Evolutionary conservation across 1,284 basidiomycete species (phyloP), one percentile per base, ranked within the genome.

Genomic region (Puccinia horiana): DNA sequence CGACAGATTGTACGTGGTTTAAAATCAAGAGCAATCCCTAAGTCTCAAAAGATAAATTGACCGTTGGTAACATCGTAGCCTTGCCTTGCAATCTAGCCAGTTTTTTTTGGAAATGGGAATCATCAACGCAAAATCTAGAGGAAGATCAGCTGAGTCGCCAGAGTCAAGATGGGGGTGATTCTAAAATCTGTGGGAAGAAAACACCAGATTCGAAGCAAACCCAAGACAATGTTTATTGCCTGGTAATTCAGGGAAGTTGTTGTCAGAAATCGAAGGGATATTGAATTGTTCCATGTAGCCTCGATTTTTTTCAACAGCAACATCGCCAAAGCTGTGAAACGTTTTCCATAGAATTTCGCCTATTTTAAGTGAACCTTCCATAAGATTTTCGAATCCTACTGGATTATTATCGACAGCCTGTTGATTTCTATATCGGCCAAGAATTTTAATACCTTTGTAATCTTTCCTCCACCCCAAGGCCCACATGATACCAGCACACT

Each of bases 401-500:
- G 67, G 67, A 47, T 70, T 70, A 44, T 70, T 70, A 8, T 70
- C 26, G n/a, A 70, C 44, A 11, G 67, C 67, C n/a, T 42, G 2
- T 26, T 70, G 37, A 70, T 70, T 47, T 1, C 67, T 6, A 70
- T 70, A 47, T 44, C 23, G 44, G 18, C 44, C 67, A 26, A 42
- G 67, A 26, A 70, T 70, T 23, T 70, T 40, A 2, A 70, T 20
- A 16, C 26, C 42, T 1, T 47, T 14, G n/a, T 70, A 70, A 44
- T 16, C 67, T 23, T 70, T 70, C 42, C 42, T 18, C 40, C 67
- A 70, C 4, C 67, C 67, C n/a, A 70, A 23, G n/a, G 20, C 67
- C 67, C 67, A 70, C 40, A 70, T 70, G 3, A 70, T 47, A 6
- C 67, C 67, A 70, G 14, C 67, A 47, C 67, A 70, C 23, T 70